Percentiles rank a stretch among this genome's conserved stretches.
phyloP scores from a whole-genome alignment of 73 alveolate species.

The Tetrahymena malaccensis region DNA sequence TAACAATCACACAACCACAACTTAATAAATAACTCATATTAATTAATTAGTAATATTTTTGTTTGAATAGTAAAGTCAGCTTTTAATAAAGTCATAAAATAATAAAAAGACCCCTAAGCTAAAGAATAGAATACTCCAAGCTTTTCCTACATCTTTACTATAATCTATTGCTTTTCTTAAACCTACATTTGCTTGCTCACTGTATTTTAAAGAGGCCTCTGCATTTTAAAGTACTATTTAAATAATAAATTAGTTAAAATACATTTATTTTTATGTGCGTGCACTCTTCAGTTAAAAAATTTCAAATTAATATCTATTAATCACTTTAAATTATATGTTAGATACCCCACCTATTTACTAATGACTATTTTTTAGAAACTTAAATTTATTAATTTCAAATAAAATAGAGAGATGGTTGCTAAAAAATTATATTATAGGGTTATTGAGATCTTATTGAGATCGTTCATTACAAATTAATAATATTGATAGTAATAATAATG shows the following conservation, averaged over 20 bases:
- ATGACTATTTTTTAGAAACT: too few relatives aligned
- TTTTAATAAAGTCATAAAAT: not conserved
- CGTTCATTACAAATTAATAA: too few relatives aligned
- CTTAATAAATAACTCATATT: not conserved
- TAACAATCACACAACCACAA: too few relatives aligned
- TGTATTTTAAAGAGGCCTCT: not conserved
- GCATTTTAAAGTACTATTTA: not conserved
- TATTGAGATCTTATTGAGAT: too few relatives aligned
- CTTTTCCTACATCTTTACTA: not conserved
- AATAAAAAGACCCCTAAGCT: not conserved
- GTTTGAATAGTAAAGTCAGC: not conserved
- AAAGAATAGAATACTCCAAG: not conserved
- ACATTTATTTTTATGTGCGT: not conserved
- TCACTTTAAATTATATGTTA: too few relatives aligned
- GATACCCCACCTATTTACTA: too few relatives aligned
- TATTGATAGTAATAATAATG: too few relatives aligned
- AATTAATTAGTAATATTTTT: not conserved
- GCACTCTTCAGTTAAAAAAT: too few relatives aligned
- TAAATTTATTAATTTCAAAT: too few relatives aligned
- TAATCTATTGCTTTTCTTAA: not conserved
- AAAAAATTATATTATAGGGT: too few relatives aligned
- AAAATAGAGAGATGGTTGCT: too few relatives aligned
- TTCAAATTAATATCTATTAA: too few relatives aligned
- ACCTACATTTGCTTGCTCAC: not conserved
- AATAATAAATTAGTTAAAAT: not conserved